phyloP scores from a whole-genome alignment of 2,329 filamentous ascomycete genomes.

The Cryphonectria naterciae region DNA sequence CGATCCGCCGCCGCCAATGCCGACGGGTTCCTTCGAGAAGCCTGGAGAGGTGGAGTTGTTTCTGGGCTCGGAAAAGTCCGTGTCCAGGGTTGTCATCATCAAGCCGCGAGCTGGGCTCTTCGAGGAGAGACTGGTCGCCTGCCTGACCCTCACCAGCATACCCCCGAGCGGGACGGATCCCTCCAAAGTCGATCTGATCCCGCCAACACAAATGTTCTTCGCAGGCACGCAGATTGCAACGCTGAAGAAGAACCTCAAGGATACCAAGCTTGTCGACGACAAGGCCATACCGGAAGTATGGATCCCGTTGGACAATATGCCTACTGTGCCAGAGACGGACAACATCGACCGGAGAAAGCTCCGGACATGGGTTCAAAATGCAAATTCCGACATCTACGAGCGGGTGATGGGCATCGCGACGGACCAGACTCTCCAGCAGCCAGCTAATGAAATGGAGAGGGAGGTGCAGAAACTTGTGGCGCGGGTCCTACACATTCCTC shows the following conservation, averaged over 20 bases:
- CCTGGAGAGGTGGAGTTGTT: constrained; percentile 44
- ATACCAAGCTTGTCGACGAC: constrained; percentile 40
- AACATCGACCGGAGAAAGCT: constrained; percentile 48
- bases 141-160: constrained; percentile 46
- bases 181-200: constrained; percentile 42
- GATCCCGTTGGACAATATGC: constrained; percentile 53
- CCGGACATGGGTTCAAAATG: constrained; percentile 59
- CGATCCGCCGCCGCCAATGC: constrained; percentile 17
- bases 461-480: constrained; percentile 45
- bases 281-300: constrained; percentile 50
- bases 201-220: constrained; percentile 44
- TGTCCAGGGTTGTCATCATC: constrained; percentile 48
- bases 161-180: constrained; percentile 36
- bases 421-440: constrained; percentile 41
- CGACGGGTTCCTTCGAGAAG: constrained; percentile 23
- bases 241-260: constrained; percentile 43
- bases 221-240: constrained; percentile 47
- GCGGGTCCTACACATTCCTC: constrained; percentile 43
- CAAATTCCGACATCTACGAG: constrained; percentile 50
- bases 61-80: constrained; percentile 44
- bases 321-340: constrained; percentile 42
- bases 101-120: constrained; percentile 54
- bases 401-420: constrained; percentile 50
- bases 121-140: constrained; percentile 53
- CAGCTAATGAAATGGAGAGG: constrained; percentile 44